Conservation (phyloP, 1,284 basidiomycete species). For the Wolfiporia cocos region DNA sequence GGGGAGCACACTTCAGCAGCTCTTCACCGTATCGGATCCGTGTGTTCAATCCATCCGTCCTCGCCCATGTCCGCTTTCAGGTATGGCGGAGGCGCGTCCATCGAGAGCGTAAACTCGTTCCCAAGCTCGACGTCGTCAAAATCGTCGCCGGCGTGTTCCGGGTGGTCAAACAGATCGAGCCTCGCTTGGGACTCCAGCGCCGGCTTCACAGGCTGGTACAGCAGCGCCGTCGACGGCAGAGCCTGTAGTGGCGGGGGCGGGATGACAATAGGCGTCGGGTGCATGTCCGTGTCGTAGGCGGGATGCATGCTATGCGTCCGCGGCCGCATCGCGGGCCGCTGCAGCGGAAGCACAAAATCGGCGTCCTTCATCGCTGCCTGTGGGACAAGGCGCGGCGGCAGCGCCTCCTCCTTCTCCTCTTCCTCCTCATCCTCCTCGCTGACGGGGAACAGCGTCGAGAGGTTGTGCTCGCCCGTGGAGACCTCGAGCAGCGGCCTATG, state of each 20-base stretch:
- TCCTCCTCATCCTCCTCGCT: conserved; percentile 42
- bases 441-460: conserved; percentile 38
- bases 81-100: conserved; percentile 19
- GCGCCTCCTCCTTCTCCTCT: conserved; percentile 24
- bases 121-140: conserved; percentile 6
- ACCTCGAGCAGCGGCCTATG: conserved; percentile 10
- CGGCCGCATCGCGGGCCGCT: conserved; percentile 21
- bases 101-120: conserved; percentile 22
- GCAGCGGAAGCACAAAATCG: conserved; percentile 15
- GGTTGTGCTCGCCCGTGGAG: conserved; percentile 19
- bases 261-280: conserved; percentile 5
- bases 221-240: conserved; percentile 13
- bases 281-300: conserved; percentile 8
- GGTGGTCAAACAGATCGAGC: conserved; percentile 15
- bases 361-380: conserved; percentile 13
- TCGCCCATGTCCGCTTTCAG: conserved; percentile 5
- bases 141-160: conserved; percentile 10
- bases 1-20: no score
- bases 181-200: conserved; percentile 14
- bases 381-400: conserved; percentile 7
- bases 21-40: no score
- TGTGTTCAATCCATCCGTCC: conserved; percentile 17
- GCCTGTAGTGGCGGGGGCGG: conserved; percentile 2
- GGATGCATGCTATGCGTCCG: conserved; percentile 25
- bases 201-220: conserved; percentile 17